These are phyloP conservation scores for Pleurotus tuber-regium DNA, from an alignment of 768 basidiomycete genomes.

Conservation along the genomic window DNA sequence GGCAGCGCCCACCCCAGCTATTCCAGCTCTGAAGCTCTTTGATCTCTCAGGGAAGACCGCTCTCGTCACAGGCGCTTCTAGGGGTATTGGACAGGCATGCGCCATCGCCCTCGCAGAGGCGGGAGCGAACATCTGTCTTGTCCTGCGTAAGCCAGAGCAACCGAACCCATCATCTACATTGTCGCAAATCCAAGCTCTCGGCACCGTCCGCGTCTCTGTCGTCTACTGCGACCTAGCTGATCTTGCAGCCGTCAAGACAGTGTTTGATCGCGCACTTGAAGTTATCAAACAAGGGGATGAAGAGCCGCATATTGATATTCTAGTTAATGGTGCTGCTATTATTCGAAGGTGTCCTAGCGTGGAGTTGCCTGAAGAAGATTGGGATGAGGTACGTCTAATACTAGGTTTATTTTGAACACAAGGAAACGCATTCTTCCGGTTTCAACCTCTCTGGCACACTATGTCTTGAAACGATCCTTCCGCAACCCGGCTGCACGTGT, in stretches of 20 bases:
- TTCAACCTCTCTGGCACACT: no score
- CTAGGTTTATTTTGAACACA: no score
- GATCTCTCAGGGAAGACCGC: conserved; percentile 63
- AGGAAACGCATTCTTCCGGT: no score
- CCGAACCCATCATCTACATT: no score
- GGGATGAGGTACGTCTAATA: conserved; percentile 62
- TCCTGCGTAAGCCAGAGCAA: no score
- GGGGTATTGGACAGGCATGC: conserved; percentile 55
- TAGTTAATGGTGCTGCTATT: conserved; percentile 72
- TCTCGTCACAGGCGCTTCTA: conserved; percentile 78
- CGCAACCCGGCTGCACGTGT: no score
- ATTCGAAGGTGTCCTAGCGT: conserved; percentile 55
- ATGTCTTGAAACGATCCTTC: no score
- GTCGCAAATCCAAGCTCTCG: conserved; percentile 10
- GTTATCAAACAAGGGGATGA: conserved; percentile 36
- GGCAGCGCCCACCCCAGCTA: conserved; percentile 55
- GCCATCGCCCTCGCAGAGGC: conserved; percentile 48
- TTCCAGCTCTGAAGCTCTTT: conserved; percentile 58
- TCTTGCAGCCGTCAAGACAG: conserved; percentile 36
- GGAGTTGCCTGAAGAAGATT: conserved; percentile 61
- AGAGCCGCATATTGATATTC: conserved; percentile 43
- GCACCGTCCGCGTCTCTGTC: conserved; percentile 23
- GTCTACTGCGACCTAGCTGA: conserved; percentile 42
- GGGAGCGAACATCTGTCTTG: conserved; percentile 45
- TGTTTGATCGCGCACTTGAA: conserved; percentile 41